phyloP scores from a whole-genome alignment of 176 grass and related monocot species.

The Aegilops bicornis region DNA sequence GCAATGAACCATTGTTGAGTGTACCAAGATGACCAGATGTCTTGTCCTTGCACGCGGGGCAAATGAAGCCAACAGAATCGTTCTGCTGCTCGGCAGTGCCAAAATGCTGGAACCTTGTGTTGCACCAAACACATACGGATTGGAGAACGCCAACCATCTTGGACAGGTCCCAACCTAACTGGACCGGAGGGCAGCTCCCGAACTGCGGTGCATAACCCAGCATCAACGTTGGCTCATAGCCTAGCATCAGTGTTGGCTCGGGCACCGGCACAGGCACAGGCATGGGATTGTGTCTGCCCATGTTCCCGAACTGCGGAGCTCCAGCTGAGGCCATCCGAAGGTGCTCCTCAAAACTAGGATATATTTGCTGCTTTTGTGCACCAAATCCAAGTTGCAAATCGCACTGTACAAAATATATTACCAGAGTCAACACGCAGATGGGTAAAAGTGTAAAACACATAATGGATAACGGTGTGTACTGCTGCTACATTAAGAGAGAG shows the following conservation, averaged over 20 bases:
- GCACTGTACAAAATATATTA: conserved; percentile 41
- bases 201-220: conserved; percentile 60
- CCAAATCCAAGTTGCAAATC: conserved; percentile 48
- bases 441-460: neutral
- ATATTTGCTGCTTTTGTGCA: conserved; percentile 46
- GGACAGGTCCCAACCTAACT: conserved; percentile 68
- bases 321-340: conserved; percentile 61
- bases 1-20: conserved; percentile 43
- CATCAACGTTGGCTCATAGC: conserved; percentile 69
- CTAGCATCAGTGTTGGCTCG: conserved; percentile 61
- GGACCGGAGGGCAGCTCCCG: conserved; percentile 52
- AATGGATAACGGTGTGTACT: neutral
- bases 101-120: conserved; percentile 63
- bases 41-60: conserved; percentile 78
- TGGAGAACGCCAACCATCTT: conserved; percentile 48
- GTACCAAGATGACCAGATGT: conserved; percentile 67
- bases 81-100: conserved; percentile 52
- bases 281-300: conserved; percentile 43
- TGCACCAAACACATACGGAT: conserved; percentile 82
- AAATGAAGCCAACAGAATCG: conserved; percentile 84
- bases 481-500: neutral
- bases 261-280: conserved; percentile 27
- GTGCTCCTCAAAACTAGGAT: conserved; percentile 59
- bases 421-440: neutral
- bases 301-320: conserved; percentile 36